Evolutionary conservation across 306 rosid genomes (phyloP).

Genomic region (Gastrolobium villosum): DNA sequence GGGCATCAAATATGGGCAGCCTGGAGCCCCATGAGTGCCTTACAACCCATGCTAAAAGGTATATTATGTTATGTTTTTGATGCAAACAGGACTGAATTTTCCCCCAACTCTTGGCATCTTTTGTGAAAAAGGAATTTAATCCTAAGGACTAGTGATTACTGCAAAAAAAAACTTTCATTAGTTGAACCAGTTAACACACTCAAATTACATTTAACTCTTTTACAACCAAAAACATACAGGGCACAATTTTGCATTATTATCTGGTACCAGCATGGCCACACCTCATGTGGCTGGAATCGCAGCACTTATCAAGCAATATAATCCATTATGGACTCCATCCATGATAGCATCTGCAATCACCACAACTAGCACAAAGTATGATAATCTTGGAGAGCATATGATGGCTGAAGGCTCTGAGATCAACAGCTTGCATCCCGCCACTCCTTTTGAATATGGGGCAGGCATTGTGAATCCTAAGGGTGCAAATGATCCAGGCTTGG

Average conservation of each 20-base stretch:
- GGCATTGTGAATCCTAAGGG: conserved; percentile 72
- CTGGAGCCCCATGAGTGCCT: conserved; percentile 83
- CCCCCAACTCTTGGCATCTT: background rate
- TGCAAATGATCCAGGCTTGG: conserved; percentile 83
- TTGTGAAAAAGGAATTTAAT: background rate
- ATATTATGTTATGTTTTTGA: background rate
- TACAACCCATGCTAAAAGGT: conserved; percentile 68
- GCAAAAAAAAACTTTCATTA: background rate
- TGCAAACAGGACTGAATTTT: background rate
- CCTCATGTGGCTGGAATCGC: conserved; percentile 95
- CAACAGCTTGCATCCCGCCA: conserved; percentile 62
- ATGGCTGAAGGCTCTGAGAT: conserved; percentile 73
- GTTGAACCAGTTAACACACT: background rate
- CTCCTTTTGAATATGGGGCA: conserved; percentile 81
- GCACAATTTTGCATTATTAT: conserved; percentile 67
- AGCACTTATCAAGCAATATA: conserved; percentile 82
- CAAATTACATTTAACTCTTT: conserved; percentile 17
- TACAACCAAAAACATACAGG: conserved; percentile 54
- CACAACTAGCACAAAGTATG: conserved; percentile 80
- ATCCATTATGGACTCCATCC: conserved; percentile 92
- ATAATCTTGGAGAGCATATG: conserved; percentile 63
- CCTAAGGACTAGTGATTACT: background rate
- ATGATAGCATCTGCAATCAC: conserved; percentile 87
- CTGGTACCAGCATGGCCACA: conserved; percentile 96
- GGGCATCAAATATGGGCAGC: conserved; percentile 98